Evolutionary conservation across 352 stramenopile genomes (phyloP).

Genomic region (Pythium aquatile): DNA sequence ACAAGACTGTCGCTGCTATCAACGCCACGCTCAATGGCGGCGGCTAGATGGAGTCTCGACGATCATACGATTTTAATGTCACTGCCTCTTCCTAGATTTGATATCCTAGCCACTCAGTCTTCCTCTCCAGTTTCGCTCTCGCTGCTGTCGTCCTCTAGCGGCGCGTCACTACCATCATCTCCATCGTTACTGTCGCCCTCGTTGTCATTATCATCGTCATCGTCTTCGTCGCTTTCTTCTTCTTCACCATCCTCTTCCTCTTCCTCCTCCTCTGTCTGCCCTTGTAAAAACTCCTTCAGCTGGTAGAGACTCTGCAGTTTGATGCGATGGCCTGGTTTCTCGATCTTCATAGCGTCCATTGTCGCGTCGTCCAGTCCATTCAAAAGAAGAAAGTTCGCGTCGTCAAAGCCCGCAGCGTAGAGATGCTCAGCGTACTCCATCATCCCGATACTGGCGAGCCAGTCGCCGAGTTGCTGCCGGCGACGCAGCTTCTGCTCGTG

Average conservation of each 20-base stretch:
- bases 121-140: constrained; percentile 5
- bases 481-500: constrained; percentile 23
- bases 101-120: constrained; percentile 6
- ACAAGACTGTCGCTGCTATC: constrained; percentile 66
- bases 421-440: constrained; percentile 56
- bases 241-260: constrained; percentile 31
- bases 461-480: constrained; percentile 46
- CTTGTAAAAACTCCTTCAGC: constrained; percentile 51
- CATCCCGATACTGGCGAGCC: constrained; percentile 72
- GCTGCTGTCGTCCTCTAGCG: constrained; percentile 26
- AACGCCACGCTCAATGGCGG: constrained; percentile 47
- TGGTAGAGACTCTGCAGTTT: constrained; percentile 69
- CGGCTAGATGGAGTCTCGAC: background rate
- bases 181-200: constrained; percentile 15
- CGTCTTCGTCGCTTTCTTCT: constrained; percentile 28
- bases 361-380: constrained; percentile 46
- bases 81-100: background rate
- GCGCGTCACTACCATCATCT: background rate
- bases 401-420: constrained; percentile 60
- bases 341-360: constrained; percentile 60
- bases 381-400: constrained; percentile 54
- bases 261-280: constrained; percentile 28
- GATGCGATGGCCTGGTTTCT: constrained; percentile 64
- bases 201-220: constrained; percentile 24
- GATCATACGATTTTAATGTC: background rate